Conservation (phyloP, 352 stramenopile species). For the Pythium brassicae region DNA sequence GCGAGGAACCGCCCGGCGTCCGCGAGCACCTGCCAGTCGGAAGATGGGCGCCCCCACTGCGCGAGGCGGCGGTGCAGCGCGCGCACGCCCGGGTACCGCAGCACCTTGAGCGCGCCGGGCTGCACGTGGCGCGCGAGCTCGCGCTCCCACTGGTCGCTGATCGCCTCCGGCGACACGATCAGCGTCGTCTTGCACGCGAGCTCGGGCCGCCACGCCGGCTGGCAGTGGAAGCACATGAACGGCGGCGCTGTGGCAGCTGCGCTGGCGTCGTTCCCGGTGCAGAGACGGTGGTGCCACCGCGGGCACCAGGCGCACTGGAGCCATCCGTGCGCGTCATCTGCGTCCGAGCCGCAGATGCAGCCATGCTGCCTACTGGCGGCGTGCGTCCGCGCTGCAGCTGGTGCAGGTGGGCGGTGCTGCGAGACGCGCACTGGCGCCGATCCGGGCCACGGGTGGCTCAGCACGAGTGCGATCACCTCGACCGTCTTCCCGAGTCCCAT, state of each 20-base stretch:
- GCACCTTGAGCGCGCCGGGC: constrained; percentile 36
- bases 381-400: not conserved
- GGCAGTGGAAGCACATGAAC: constrained; percentile 70
- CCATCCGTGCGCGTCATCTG: constrained; percentile 33
- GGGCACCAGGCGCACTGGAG: constrained; percentile 48
- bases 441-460: constrained; percentile 30
- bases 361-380: constrained; percentile 4
- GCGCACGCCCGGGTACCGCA: constrained; percentile 57
- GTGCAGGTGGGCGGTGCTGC: constrained; percentile 9
- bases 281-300: constrained; percentile 63
- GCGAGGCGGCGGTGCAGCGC: constrained; percentile 28
- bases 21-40: constrained; percentile 53
- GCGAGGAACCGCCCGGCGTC: constrained; percentile 44
- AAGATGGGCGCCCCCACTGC: constrained; percentile 22
- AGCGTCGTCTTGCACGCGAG: constrained; percentile 77
- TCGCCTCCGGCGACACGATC: constrained; percentile 91
- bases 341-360: constrained; percentile 53
- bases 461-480: constrained; percentile 60
- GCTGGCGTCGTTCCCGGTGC: constrained; percentile 27
- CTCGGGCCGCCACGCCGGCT: constrained; percentile 29
- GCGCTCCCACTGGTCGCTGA: constrained; percentile 87
- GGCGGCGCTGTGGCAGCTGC: not conserved
- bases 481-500: constrained; percentile 91
- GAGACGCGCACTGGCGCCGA: constrained; percentile 45
- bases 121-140: constrained; percentile 85